Percentiles rank a stretch among this genome's conserved stretches.
Conservation (phyloP, 208 protist species). For the Leishmania turanica region DNA sequence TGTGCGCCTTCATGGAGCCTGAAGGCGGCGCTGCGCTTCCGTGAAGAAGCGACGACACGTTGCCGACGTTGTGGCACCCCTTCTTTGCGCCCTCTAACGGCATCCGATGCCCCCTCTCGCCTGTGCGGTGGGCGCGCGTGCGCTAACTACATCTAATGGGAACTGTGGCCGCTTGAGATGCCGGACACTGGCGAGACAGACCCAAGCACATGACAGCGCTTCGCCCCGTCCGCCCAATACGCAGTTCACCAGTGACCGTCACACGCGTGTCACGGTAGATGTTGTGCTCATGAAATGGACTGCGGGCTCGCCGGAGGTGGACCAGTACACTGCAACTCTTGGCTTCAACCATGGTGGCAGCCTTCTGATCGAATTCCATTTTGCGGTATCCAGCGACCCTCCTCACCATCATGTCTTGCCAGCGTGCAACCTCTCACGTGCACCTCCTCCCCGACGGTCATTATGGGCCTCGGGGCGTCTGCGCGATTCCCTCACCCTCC, state of each 20-base stretch:
- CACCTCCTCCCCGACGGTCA: neutral
- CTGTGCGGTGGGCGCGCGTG: neutral
- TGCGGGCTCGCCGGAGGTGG: neutral
- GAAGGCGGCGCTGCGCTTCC: neutral
- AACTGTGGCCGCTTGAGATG: neutral
- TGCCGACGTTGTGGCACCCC: neutral
- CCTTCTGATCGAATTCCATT: neutral
- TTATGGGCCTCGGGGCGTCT: neutral
- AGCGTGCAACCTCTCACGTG: neutral
- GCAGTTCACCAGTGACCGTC: neutral
- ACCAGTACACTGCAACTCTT: neutral
- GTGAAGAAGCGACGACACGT: neutral
- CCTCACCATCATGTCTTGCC: neutral
- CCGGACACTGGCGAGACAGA: neutral
- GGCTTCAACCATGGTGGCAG: neutral
- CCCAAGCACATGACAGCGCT: neutral
- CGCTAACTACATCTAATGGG: neutral
- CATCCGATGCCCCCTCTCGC: neutral
- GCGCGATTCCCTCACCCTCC: neutral
- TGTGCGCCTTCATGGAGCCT: neutral
- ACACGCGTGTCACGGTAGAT: neutral
- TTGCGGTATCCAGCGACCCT: neutral
- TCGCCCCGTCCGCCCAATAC: neutral
- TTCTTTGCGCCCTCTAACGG: neutral
- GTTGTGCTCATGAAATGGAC: neutral